Evolutionary conservation across 108 stramenopile species (phyloP), one percentile per base, ranked within the genome.

Genomic region (Discostella pseudostelligera): DNA sequence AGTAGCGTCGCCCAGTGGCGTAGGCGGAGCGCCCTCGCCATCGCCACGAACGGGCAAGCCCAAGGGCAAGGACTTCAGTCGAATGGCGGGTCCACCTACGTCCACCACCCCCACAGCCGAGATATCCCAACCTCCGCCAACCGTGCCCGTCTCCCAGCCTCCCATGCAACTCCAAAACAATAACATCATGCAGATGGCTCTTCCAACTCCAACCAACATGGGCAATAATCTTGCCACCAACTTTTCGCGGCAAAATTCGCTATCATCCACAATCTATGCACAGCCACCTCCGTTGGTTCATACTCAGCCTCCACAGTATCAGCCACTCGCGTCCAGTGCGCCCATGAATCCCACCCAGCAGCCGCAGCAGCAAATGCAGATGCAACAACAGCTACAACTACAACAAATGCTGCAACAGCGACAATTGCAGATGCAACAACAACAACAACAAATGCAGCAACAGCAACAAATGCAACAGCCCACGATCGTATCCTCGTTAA

Each of bases 61-160:
- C 49, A 91, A 91, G 54, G 89, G 89, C 8, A 91, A 91, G 49
- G 85, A 91, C 67, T 83, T 91, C 49, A 76, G 76, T n/a, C 84
- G 87, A 21, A 88, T 91, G 87, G 79, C 80, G 16, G 59, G 61
- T 13, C 26, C 70, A 24, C 49, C 56, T 11, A 43, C 66, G 29
- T 56, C 56, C 53, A 11, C 45, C 56, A 37, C 35, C 46, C 20
- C 51, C 54, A 44, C 17, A 51, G 0, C 39, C 65, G 22, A 39
- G 26, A 16, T 39, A 42, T n/a, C 5, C 19, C 50, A 59, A 11
- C 59, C 69, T 25, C 20, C 48, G 40, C 44, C 67, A 17, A 22
- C 57, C 2, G 22, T 24, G 21, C 57, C 25, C 0, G 16, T 39
- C 50, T 4, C 46, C 55, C 47, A 49, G 11, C 44, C 19, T 24